Evolutionary conservation across 2,329 filamentous ascomycete species (phyloP).

Genomic region (Scolecobasidium constrictum): DNA sequence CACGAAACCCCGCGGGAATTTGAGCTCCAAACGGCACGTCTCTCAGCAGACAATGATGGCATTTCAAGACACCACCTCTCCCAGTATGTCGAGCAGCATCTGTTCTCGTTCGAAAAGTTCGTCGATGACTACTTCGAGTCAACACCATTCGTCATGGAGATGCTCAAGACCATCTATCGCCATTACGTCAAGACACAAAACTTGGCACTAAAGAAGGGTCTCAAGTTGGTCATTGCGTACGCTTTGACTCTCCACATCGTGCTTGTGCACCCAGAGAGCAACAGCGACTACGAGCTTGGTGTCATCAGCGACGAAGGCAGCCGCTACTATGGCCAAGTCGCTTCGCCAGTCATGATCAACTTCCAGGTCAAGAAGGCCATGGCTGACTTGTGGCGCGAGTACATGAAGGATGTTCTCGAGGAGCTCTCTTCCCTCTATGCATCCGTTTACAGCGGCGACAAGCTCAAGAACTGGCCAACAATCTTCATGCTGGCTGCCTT

Average conservation of each 20-base stretch:
- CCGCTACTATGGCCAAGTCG: constrained; percentile 79
- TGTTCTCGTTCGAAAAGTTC: constrained; percentile 86
- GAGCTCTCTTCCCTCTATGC: constrained; percentile 88
- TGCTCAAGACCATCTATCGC: constrained; percentile 89
- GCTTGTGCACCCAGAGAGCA: constrained; percentile 79
- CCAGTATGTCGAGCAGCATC: constrained; percentile 90
- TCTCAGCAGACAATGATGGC: constrained; percentile 82
- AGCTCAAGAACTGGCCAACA: constrained; percentile 97
- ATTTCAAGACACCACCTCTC: constrained; percentile 71
- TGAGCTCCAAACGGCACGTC: constrained; percentile 75
- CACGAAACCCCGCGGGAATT: constrained; percentile 65
- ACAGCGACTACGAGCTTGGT: constrained; percentile 70
- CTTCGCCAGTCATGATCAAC: constrained; percentile 98
- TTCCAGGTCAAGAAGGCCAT: constrained; percentile 98
- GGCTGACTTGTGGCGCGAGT: constrained; percentile 95
- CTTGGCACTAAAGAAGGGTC: constrained; percentile 83
- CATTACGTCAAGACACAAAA: constrained; percentile 84
- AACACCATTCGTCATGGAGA: constrained; percentile 88
- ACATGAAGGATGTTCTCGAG: constrained; percentile 92
- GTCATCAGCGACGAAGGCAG: constrained; percentile 78
- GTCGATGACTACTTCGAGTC: constrained; percentile 95
- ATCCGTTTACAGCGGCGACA: constrained; percentile 95
- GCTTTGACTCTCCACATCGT: constrained; percentile 92
- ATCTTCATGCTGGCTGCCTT: constrained; percentile 97
- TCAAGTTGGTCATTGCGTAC: constrained; percentile 92